Evolutionary conservation across 495 filamentous ascomycete species (phyloP).

Genomic region (Penicilliopsis zonata): DNA sequence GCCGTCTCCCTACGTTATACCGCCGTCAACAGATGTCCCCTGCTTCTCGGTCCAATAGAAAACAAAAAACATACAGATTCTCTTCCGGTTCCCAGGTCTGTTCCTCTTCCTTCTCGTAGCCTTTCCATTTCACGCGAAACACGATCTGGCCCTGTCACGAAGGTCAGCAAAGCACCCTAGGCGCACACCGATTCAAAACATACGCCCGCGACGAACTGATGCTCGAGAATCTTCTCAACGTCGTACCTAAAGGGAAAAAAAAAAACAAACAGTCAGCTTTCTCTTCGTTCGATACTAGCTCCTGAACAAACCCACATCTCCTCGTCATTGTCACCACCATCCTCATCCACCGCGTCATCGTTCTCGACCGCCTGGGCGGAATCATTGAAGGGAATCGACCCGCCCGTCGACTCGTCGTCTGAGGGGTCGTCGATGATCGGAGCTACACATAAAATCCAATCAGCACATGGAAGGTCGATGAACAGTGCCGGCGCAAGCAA

Average conservation of each 20-base stretch:
- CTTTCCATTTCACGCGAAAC: conserved; percentile 52
- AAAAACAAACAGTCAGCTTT: conserved; percentile 21
- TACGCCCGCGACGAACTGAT: conserved; percentile 30
- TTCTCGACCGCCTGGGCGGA: conserved; percentile 15
- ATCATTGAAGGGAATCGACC: conserved; percentile 27
- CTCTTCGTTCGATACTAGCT: conserved; percentile 4
- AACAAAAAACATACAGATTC: conserved; percentile 28
- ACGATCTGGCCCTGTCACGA: conserved; percentile 25
- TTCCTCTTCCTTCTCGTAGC: conserved; percentile 42
- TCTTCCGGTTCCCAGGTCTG: conserved; percentile 50
- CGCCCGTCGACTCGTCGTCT: conserved; percentile 33
- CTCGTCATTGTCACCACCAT: conserved; percentile 18
- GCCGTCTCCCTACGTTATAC: conserved; percentile 34
- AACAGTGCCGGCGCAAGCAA: conserved; percentile 7
- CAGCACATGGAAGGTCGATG: conserved; percentile 4
- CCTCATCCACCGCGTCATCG: conserved; percentile 17
- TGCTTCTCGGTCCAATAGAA: background rate
- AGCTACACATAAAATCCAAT: conserved; percentile 1
- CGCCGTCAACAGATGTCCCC: too few relatives aligned
- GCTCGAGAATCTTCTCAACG: conserved; percentile 45
- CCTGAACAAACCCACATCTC: too few relatives aligned
- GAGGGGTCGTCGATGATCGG: conserved; percentile 19
- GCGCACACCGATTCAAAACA: conserved; percentile 3
- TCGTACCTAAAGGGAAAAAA: conserved; percentile 40
- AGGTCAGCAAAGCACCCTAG: conserved; percentile 5